phyloP scores from a whole-genome alignment of 257 asterid species.

The Solanum gracilifrons region DNA sequence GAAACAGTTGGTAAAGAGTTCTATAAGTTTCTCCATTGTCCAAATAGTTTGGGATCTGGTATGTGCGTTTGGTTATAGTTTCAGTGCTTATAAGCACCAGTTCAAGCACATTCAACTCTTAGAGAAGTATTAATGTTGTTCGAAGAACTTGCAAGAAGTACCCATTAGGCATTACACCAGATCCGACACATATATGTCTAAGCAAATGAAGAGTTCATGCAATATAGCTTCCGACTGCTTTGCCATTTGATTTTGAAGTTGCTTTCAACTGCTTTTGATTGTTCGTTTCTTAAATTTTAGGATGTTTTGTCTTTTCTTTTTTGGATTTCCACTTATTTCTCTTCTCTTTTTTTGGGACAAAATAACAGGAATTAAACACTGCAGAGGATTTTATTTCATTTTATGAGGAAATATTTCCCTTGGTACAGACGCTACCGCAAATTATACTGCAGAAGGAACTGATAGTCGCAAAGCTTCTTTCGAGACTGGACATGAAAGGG shows the following conservation, averaged over 20 bases:
- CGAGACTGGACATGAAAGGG: conserved; percentile 52
- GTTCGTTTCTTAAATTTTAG: background rate
- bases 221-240: background rate
- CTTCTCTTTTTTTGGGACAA: background rate
- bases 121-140: background rate
- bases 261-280: background rate
- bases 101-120: background rate
- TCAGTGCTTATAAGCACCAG: background rate
- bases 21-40: background rate
- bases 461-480: conserved; percentile 48
- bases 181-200: background rate
- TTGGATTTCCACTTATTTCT: background rate
- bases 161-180: background rate
- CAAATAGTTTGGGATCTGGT: background rate
- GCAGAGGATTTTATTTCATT: conserved; percentile 82
- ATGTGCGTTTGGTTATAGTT: background rate
- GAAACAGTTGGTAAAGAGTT: background rate
- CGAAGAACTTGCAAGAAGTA: background rate
- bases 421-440: conserved; percentile 85
- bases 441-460: conserved; percentile 74
- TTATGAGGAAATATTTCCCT: conserved; percentile 73
- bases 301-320: background rate
- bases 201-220: background rate
- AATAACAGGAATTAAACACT: conserved; percentile 78
- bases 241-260: background rate